These are phyloP conservation scores for Nemania serpens DNA, from an alignment of 2,329 filamentous ascomycete genomes.

Conservation along the genomic window DNA sequence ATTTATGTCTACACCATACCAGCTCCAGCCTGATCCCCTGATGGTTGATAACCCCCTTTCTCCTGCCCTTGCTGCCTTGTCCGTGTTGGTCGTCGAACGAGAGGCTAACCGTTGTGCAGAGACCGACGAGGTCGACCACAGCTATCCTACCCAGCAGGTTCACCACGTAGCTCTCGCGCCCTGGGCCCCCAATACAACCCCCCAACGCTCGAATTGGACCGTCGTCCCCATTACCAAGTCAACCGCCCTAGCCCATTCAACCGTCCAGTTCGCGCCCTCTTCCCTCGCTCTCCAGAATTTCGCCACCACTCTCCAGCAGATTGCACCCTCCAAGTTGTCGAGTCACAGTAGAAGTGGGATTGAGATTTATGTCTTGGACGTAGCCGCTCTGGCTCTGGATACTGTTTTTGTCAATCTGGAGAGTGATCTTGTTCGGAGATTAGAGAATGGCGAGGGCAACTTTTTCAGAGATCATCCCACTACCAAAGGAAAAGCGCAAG, in stretches of 20 bases:
- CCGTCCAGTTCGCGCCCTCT: conserved; percentile 75
- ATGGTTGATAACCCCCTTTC: not conserved
- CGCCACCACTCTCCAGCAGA: conserved; percentile 70
- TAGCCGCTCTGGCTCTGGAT: conserved; percentile 78
- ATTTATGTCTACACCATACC: not conserved
- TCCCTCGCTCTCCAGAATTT: conserved; percentile 80
- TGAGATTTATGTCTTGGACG: conserved; percentile 82
- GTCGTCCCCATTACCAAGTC: conserved; percentile 76
- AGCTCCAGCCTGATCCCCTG: not conserved
- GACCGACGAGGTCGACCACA: conserved; percentile 38
- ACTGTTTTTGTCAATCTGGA: conserved; percentile 87
- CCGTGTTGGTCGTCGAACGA: not conserved
- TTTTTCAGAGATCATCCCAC: conserved; percentile 71
- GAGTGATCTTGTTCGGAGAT: conserved; percentile 74
- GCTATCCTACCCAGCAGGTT: conserved; percentile 47
- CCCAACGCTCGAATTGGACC: conserved; percentile 76
- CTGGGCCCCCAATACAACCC: conserved; percentile 64
- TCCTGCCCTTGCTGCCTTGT: not conserved
- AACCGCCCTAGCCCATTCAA: conserved; percentile 71
- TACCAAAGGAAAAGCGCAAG: conserved; percentile 40
- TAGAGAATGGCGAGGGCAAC: conserved; percentile 81
- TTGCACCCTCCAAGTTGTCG: conserved; percentile 75
- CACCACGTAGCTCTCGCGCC: conserved; percentile 75
- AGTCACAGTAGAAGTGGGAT: conserved; percentile 76
- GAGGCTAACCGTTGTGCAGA: conserved; percentile 33